phyloP scores from a whole-genome alignment of 139 green algal species.

The Desmodesmus armatus region DNA sequence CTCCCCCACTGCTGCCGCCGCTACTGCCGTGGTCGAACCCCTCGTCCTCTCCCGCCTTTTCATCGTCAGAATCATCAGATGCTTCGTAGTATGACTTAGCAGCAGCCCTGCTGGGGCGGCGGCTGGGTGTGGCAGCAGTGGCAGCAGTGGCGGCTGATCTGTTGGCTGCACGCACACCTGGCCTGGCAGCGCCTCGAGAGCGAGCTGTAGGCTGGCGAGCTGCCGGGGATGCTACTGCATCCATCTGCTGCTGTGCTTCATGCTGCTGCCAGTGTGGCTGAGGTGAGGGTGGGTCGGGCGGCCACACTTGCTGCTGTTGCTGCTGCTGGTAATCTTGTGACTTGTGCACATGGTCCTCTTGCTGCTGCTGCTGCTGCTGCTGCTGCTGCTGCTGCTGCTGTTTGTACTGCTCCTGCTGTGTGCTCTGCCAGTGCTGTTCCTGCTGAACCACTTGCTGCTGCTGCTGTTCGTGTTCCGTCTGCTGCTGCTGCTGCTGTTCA shows the following conservation, averaged over 20 bases:
- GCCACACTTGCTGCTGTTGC: constrained; percentile 32
- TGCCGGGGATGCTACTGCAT: too few relatives aligned
- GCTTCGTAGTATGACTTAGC: constrained; percentile 1
- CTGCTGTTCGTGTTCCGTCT: too few relatives aligned
- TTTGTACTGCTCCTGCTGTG: neutral
- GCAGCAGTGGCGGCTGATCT: neutral
- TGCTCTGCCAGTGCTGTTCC: neutral
- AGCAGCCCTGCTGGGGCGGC: neutral
- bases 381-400: neutral
- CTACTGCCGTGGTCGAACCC: neutral
- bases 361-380: neutral
- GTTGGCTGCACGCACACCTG: neutral
- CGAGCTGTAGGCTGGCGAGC: too few relatives aligned
- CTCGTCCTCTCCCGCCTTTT: neutral
- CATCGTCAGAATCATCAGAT: constrained; percentile 31
- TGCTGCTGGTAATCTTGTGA: neutral
- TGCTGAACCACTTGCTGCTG: neutral
- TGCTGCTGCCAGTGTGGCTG: neutral
- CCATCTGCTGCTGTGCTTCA: constrained; percentile 3
- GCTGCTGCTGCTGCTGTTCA: neutral
- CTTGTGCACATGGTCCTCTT: neutral
- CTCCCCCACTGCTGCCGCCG: neutral
- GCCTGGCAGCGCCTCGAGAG: too few relatives aligned
- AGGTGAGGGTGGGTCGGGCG: too few relatives aligned
- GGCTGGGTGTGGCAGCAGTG: neutral